Evolutionary conservation across 805 yeast genomes (phyloP).

Genomic region (Suhomyces sp.): DNA sequence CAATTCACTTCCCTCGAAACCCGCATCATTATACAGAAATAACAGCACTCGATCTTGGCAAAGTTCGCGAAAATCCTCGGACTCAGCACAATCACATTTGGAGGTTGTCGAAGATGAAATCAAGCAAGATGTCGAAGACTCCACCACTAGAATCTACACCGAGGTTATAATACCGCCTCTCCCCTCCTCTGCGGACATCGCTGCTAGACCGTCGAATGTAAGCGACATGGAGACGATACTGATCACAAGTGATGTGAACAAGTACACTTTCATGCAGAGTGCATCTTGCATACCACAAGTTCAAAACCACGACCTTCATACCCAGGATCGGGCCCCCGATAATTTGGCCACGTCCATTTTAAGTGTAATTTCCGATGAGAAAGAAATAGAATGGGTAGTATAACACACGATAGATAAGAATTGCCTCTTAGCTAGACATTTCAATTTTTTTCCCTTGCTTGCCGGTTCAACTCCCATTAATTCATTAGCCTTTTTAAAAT

Average conservation of each 20-base stretch:
- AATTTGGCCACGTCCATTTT: conserved; percentile 17
- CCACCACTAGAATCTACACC: background rate
- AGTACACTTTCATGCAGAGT: background rate
- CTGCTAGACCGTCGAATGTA: background rate
- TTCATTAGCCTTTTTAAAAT: background rate
- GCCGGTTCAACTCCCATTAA: background rate
- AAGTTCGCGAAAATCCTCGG: background rate
- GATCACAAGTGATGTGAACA: background rate
- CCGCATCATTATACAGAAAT: background rate
- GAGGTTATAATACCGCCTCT: conserved; percentile 3
- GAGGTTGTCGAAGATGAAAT: background rate
- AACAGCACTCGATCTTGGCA: background rate
- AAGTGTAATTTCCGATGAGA: conserved; percentile 11
- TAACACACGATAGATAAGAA: background rate
- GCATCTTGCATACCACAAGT: background rate
- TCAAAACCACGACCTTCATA: background rate
- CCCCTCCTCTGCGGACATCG: conserved; percentile 1
- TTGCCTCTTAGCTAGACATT: background rate
- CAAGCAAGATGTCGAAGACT: background rate
- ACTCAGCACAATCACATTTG: background rate
- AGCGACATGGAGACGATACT: background rate
- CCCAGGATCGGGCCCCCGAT: background rate
- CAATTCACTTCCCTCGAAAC: background rate
- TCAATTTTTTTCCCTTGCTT: background rate
- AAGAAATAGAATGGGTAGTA: conserved; percentile 15